phyloP scores from a whole-genome alignment of 169 alveolate species.

The Eimeria necatrix region DNA sequence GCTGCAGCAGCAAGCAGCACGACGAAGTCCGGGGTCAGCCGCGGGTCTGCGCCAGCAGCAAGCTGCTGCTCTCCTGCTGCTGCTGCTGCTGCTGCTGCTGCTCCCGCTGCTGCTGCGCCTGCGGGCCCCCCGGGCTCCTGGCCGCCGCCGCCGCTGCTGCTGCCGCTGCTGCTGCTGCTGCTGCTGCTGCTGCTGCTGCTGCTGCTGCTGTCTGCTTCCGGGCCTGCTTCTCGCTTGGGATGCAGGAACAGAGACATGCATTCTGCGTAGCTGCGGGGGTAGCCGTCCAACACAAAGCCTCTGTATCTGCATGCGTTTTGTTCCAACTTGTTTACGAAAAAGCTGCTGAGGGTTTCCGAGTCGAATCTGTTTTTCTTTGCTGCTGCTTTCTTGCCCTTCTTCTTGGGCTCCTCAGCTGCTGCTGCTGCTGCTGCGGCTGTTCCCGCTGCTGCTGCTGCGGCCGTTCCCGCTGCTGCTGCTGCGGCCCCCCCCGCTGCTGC shows the following conservation, averaged over 20 bases:
- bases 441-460: background rate
- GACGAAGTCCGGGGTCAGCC: background rate
- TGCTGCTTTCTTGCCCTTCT: background rate
- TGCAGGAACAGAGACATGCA: constrained; percentile 84
- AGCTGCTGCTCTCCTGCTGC: background rate
- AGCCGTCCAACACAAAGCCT: constrained; percentile 93
- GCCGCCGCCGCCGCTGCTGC: background rate
- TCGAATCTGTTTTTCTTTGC: constrained; percentile 3
- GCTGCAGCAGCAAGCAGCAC: background rate
- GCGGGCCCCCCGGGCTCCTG: background rate
- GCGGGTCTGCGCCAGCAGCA: too few relatives aligned
- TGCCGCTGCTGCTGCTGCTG: too few relatives aligned
- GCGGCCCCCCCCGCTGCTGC: too few relatives aligned
- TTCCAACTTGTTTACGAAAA: background rate
- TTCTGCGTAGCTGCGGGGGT: constrained; percentile 89
- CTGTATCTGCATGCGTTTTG: constrained; percentile 72
- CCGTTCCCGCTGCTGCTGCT: too few relatives aligned
- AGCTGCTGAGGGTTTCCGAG: background rate
- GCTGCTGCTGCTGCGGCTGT: background rate
- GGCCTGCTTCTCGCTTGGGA: background rate
- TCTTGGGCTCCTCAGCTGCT: background rate
- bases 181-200: too few relatives aligned
- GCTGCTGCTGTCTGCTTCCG: too few relatives aligned
- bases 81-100: background rate
- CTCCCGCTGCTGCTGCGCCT: too few relatives aligned